phyloP scores from a whole-genome alignment of 2,329 filamentous ascomycete genomes.

The Mollisiaceae sp. region DNA sequence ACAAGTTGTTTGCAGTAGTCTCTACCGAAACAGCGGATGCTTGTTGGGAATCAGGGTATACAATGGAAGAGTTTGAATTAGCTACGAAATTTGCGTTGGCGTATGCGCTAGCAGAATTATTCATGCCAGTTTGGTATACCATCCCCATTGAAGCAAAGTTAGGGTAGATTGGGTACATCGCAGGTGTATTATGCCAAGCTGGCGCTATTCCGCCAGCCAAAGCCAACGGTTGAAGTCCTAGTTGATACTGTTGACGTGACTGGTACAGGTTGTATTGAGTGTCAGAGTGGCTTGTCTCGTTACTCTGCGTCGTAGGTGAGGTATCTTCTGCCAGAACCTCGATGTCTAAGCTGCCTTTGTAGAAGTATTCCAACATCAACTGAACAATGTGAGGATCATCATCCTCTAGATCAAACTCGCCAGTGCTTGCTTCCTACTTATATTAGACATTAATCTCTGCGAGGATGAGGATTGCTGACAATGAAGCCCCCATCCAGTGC shows the following conservation, averaged over 20 bases:
- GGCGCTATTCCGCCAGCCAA: too few relatives aligned
- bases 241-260: background rate
- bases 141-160: background rate
- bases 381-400: background rate
- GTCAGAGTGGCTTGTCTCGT: background rate
- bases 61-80: background rate
- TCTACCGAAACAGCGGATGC: background rate
- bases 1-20: background rate
- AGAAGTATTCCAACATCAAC: constrained; percentile 2
- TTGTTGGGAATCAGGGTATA: background rate
- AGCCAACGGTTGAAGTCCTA: background rate
- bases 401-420: background rate
- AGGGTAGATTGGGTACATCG: background rate
- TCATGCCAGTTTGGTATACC: background rate
- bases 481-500: background rate
- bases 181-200: background rate
- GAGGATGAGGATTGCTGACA: background rate
- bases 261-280: background rate
- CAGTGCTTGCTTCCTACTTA: background rate
- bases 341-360: background rate
- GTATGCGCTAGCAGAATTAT: background rate
- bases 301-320: background rate
- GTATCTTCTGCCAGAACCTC: background rate
- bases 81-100: background rate
- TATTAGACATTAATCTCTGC: background rate